phyloP scores from a whole-genome alignment of 108 stramenopile genomes.

The Fragilaria crotonensis region DNA sequence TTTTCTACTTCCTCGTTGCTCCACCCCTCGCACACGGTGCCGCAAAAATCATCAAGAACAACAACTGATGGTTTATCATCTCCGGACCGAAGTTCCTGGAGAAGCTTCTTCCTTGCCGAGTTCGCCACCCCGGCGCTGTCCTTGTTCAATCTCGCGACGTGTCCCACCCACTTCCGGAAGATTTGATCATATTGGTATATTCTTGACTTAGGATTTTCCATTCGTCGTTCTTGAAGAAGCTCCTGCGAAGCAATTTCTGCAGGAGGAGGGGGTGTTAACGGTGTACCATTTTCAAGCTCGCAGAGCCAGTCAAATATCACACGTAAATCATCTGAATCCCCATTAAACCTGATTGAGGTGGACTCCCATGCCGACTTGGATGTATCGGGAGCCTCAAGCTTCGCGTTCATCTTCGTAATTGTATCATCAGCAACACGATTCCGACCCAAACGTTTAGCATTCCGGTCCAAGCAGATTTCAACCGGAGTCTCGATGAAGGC shows the following conservation, averaged over 20 bases:
- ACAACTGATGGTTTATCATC: background rate
- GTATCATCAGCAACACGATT: constrained; percentile 39
- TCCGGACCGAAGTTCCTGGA: background rate
- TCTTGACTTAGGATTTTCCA: constrained; percentile 29
- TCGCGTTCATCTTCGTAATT: constrained; percentile 38
- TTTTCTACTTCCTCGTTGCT: background rate
- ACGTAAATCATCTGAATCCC: too few species aligned
- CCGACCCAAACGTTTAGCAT: constrained; percentile 27
- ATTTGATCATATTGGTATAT: constrained; percentile 38
- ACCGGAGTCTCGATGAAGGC: constrained; percentile 43
- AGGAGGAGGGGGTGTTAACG: constrained; percentile 9
- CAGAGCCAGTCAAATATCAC: too few species aligned
- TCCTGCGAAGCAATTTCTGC: constrained; percentile 23
- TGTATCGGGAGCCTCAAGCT: constrained; percentile 53
- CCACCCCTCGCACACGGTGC: background rate
- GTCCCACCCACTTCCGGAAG: constrained; percentile 46
- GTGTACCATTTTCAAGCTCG: background rate
- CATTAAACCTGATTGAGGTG: background rate
- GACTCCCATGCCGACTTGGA: constrained; percentile 17
- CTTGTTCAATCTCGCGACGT: constrained; percentile 37
- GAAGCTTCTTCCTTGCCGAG: constrained; percentile 34
- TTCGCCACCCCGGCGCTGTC: constrained; percentile 38
- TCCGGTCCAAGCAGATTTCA: constrained; percentile 46
- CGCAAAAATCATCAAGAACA: background rate
- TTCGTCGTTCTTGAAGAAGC: constrained; percentile 28